Base-by-base conservation (phyloP, 1,284 basidiomycete species). In the Ceratobasidium papillatum region DNA sequence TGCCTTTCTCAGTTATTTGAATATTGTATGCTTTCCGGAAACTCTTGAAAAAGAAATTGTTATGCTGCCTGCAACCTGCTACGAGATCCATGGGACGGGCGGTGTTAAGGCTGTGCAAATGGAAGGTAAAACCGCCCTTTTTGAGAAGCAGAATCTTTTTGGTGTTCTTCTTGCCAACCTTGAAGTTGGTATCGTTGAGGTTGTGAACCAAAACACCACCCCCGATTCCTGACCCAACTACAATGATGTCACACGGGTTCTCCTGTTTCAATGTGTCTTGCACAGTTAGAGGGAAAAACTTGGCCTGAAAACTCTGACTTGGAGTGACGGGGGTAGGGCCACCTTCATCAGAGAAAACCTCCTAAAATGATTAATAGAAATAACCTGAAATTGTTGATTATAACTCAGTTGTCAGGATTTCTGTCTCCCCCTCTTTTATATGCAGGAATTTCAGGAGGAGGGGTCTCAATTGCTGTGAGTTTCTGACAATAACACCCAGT, bases 191-290 rank as follows among this genome's bases (percentile, higher is more conserved):
- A 32, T 74, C 77, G 54, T 63, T 75, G 47, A 78, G 74, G 59
- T 77, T 76, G 17, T 38, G 61, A 22, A 77, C 77, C 19, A 78
- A 17, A 30, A 78, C 73, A 8, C 77, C 77, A 19, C 77, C 77
- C n/a, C 77, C 77, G 43, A 78, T 77, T 22, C 77, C 77, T 22
- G 76, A 54, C 7, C 77, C 77, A n/a, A 78, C 68, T 27, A 78
- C 58, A 61, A 77, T 76, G 76, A 77, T 75, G 65, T 78, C 77
- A 71, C 76, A 78, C 19, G 76, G 65, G 76, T 82, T 22, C 2
- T 4, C n/a, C 11, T 19, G 19, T 41, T 62, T 30, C n/a, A n/a
- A n/a, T 12, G 75, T 72, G n/a, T 74, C 58, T 11, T 63, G n/a
- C 17, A 62, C 71, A n/a, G 75, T 75, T 19, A 75, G 52, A 30